Conservation (phyloP, 176 grass and related monocot genomes). For the Avena sativa region DNA sequence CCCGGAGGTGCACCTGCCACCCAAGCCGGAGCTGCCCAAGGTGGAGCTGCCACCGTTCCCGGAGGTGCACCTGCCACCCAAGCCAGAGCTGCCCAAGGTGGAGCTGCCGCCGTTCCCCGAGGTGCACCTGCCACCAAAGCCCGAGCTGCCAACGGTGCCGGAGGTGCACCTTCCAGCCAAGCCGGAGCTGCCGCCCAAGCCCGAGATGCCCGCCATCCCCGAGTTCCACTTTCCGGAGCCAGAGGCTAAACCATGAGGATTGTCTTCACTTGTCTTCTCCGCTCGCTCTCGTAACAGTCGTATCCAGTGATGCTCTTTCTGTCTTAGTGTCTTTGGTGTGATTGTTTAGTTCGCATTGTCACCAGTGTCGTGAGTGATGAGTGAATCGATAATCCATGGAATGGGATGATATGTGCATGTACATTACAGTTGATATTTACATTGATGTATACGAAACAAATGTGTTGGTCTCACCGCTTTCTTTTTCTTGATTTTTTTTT, state of each 20-base stretch:
- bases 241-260: slow-evolving; percentile 1
- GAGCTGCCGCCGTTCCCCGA: not conserved
- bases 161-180: slow-evolving; percentile 11
- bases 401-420: not conserved
- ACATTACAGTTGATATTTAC: not conserved
- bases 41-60: not conserved
- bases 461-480: not conserved
- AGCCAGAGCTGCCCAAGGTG: not conserved
- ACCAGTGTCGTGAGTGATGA: not conserved
- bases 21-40: not conserved
- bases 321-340: not conserved
- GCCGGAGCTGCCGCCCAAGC: not conserved
- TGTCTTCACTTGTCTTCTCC: not conserved
- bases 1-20: not conserved
- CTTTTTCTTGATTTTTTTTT: not conserved
- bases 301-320: not conserved
- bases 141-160: not conserved
- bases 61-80: not conserved
- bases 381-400: not conserved
- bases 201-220: not conserved
- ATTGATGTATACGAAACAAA: not conserved
- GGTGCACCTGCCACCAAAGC: not conserved
- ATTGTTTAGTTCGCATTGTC: not conserved
- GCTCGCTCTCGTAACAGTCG: not conserved
- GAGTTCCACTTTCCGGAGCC: not conserved